Base-by-base conservation (phyloP, 176 grass and related monocot genomes). In the Oryza brachyantha region DNA sequence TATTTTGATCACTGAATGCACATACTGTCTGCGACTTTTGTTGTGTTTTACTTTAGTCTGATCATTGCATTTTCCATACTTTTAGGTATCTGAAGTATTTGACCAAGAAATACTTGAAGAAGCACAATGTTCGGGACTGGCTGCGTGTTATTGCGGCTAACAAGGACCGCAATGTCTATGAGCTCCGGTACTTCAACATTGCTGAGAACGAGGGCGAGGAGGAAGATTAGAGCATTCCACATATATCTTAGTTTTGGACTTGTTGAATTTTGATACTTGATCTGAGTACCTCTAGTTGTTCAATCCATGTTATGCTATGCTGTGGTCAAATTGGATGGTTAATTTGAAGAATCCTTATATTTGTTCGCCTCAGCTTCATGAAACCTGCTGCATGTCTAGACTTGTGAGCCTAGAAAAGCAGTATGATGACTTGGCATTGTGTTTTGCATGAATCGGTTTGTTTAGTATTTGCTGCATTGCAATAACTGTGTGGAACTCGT, bases 101-200 rank as follows among this genome's bases (percentile, higher is more conserved):
- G 75, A 93, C 93, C 22, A 96, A 96, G 93, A 96, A 96, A 79
- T 96, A 96, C 72, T 78, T 96, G 68, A 96, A 96, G 79, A 96
- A 96, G 82, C 93, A 96, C 76, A 96, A 96, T 10, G 93, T 96
- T 66, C 54, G 93, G 21, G 93, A 96, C 65, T 96, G 93, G 93
- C 72, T 96, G 7, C 90, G 93, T 3, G 93, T 96, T 72, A 93
- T 96, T 39, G 85, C 93, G 1, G 91, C 93, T 37, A 90, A 88
- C 93, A 96, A 96, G 81, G 93, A 96, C 39, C 85, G 79, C 71
- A 93, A 10, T 0, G 72, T 93, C 52, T 57, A 57, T 57, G 52
- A 57, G 52, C 52, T 57, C n/a, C n/a, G 52, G n/a, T 57, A 57
- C 52, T 32, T 93, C 87, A 96, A 96, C 85, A 96, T 96, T 3